Evolutionary conservation across 106 monocot genomes (phyloP).

Genomic region (Dendrobium nobile): DNA sequence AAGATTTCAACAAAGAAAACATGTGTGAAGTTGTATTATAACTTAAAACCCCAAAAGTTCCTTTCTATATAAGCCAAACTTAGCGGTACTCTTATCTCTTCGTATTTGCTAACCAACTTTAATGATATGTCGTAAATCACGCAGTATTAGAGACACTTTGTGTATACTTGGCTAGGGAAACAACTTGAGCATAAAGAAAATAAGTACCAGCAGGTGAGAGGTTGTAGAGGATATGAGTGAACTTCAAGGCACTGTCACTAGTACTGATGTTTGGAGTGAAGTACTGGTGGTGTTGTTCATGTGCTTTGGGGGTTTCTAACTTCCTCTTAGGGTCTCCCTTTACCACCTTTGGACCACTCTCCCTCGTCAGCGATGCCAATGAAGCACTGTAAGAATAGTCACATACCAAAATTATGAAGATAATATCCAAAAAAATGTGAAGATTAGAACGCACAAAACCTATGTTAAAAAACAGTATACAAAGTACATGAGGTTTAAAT

Average conservation of each 20-base stretch:
- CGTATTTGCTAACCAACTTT: no score
- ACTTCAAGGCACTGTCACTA: slow-evolving; percentile 96
- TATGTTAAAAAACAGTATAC: no score
- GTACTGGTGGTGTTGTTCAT: slow-evolving; percentile 36
- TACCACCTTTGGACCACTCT: slow-evolving; percentile 86
- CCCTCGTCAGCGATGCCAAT: slow-evolving; percentile 83
- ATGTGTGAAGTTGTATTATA: no score
- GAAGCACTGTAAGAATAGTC: slow-evolving; percentile 58
- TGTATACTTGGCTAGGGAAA: no score
- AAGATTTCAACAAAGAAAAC: no score
- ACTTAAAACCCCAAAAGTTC: no score
- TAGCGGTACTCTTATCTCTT: no score
- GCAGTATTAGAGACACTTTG: no score
- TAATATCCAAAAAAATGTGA: neutral
- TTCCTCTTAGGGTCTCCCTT: slow-evolving; percentile 88
- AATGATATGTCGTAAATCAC: no score
- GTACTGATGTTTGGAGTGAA: slow-evolving; percentile 46
- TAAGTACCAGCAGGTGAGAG: slow-evolving; percentile 72
- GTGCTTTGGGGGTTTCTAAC: slow-evolving; percentile 41
- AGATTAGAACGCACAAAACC: no score
- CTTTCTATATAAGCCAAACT: no score
- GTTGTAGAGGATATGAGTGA: slow-evolving; percentile 98
- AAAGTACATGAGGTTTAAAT: neutral
- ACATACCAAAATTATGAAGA: neutral
- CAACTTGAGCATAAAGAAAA: no score